phyloP scores from a whole-genome alignment of 352 stramenopile species.

The Globisporangium heterothallicum region DNA sequence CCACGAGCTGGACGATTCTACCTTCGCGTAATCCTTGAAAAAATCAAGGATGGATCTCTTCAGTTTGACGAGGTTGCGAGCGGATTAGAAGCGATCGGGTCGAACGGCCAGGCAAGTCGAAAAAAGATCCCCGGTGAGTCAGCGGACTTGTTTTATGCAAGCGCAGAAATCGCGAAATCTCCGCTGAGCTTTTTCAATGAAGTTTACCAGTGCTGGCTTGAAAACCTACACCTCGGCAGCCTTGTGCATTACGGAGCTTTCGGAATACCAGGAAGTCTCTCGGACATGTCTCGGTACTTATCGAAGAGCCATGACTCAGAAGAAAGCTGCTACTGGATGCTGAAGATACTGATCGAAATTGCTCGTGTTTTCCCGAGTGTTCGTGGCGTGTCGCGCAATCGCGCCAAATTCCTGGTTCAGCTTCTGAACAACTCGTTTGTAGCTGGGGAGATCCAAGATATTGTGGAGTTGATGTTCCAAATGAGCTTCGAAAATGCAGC shows the following conservation, averaged over 20 bases:
- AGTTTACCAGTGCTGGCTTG: constrained; percentile 79
- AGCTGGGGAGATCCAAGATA: constrained; percentile 48
- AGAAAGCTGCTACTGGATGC: constrained; percentile 48
- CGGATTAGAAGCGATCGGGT: constrained; percentile 20
- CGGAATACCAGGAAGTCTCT: constrained; percentile 25
- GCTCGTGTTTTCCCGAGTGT: constrained; percentile 53
- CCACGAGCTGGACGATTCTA: constrained; percentile 64
- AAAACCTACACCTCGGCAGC: constrained; percentile 52
- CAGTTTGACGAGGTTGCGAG: constrained; percentile 48
- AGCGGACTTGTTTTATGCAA: constrained; percentile 52
- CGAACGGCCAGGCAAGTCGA: constrained; percentile 33
- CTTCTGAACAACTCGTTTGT: constrained; percentile 47
- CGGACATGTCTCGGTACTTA: constrained; percentile 3
- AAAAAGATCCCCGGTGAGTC: constrained; percentile 27
- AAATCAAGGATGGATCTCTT: constrained; percentile 66
- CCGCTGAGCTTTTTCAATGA: constrained; percentile 67
- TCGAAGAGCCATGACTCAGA: constrained; percentile 19
- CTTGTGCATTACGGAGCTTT: constrained; percentile 27
- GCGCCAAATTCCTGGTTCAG: constrained; percentile 44
- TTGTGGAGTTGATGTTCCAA: constrained; percentile 58
- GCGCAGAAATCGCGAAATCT: constrained; percentile 58
- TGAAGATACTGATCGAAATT: constrained; percentile 68
- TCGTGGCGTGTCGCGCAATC: constrained; percentile 34
- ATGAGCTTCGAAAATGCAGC: constrained; percentile 36
- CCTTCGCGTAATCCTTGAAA: constrained; percentile 60